These are phyloP conservation scores for Selaginella tamariscina DNA, from an alignment of 75 land plant genomes.

Conservation along the genomic window DNA sequence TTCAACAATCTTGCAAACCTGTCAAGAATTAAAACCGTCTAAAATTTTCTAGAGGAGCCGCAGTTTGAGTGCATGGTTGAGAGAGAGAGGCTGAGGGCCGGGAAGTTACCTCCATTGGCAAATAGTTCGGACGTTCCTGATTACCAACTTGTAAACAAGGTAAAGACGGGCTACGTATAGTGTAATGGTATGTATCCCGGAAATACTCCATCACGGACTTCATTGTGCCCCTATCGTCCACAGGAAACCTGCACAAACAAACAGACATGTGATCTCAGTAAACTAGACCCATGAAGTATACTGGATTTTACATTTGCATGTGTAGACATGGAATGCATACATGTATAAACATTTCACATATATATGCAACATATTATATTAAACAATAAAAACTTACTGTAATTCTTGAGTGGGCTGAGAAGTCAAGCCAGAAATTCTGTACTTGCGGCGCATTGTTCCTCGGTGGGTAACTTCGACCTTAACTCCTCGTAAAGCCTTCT, in stretches of 20 bases:
- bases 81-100: not conserved
- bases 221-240: slow-evolving; percentile 61
- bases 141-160: slow-evolving; percentile 62
- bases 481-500: slow-evolving; percentile 4
- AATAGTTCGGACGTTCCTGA: slow-evolving; percentile 15
- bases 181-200: slow-evolving; percentile 3
- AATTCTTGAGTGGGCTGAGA: slow-evolving; percentile 77
- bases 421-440: slow-evolving; percentile 73
- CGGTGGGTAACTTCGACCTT: slow-evolving; percentile 6
- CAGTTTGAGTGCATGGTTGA: not conserved
- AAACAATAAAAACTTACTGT: not conserved
- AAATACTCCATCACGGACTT: slow-evolving; percentile 55
- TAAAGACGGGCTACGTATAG: not conserved
- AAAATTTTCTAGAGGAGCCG: not conserved
- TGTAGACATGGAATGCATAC: not conserved
- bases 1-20: slow-evolving; percentile 12
- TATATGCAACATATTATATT: not conserved
- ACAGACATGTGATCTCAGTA: too few species aligned
- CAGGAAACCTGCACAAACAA: slow-evolving; percentile 48
- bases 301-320: not conserved
- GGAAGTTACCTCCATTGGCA: not conserved
- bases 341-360: not conserved
- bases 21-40: not conserved
- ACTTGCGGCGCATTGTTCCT: slow-evolving; percentile 55
- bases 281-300: too few species aligned